Conservation (phyloP, 2,329 filamentous ascomycete species). For the Geosmithia putterillii region DNA sequence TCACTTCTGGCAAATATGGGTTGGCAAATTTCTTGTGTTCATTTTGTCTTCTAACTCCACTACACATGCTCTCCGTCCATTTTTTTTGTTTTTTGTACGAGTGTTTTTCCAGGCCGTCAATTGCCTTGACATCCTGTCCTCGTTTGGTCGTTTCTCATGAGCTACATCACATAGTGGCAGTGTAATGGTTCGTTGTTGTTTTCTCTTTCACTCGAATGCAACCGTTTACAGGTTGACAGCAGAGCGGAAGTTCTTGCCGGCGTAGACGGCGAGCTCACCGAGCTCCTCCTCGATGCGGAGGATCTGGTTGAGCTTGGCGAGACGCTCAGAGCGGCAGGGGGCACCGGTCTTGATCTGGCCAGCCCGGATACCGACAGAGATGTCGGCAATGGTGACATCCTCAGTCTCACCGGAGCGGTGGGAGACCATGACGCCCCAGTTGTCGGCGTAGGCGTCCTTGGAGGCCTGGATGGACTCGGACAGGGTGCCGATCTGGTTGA, state of each 20-base stretch:
- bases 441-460: constrained; percentile 92
- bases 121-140: too few relatives aligned
- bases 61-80: too few relatives aligned
- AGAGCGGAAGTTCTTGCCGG: constrained; percentile 83
- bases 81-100: too few relatives aligned
- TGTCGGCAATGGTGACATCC: constrained; percentile 98
- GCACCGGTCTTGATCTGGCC: constrained; percentile 99
- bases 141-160: too few relatives aligned
- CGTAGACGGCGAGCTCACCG: constrained; percentile 80
- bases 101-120: too few relatives aligned
- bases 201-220: too few relatives aligned
- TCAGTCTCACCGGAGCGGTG: constrained; percentile 99
- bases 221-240: constrained; percentile 68
- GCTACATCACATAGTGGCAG: too few relatives aligned
- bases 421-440: constrained; percentile 99
- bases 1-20: too few relatives aligned
- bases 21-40: too few relatives aligned
- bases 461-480: constrained; percentile 98
- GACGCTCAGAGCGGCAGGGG: constrained; percentile 89
- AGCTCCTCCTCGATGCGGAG: constrained; percentile 99
- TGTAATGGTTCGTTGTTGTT: too few relatives aligned
- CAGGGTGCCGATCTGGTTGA: constrained; percentile 99
- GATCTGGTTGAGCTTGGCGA: constrained; percentile 99
- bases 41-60: too few relatives aligned
- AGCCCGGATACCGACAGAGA: constrained; percentile 89